Evolutionary conservation across 768 basidiomycete genomes (phyloP).

Genomic region (Rhizopogon vesiculosus): DNA sequence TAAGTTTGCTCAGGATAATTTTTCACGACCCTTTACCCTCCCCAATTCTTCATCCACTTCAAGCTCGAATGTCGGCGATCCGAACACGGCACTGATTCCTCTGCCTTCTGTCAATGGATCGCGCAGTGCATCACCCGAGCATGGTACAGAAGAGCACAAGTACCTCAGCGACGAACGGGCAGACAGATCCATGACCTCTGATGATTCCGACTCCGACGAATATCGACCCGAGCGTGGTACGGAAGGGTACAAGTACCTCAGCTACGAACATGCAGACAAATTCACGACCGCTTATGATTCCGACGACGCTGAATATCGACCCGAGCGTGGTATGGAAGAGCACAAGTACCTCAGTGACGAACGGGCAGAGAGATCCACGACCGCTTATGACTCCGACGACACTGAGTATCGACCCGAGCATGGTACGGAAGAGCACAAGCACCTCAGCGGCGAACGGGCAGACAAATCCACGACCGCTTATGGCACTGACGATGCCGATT

Average conservation of each 20-base stretch:
- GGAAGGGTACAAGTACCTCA: constrained; percentile 3
- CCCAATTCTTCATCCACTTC: constrained; percentile 14
- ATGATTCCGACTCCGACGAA: no score
- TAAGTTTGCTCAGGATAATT: constrained; percentile 3
- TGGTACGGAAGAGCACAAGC: neutral
- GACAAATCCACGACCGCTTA: neutral
- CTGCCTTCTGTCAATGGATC: neutral
- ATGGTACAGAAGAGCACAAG: neutral
- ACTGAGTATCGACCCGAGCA: neutral
- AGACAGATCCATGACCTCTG: neutral
- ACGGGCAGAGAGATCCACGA: neutral
- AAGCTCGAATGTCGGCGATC: constrained; percentile 10
- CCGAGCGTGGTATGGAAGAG: constrained; percentile 1
- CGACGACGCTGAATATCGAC: neutral
- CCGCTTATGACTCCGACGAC: no score
- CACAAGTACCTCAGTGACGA: constrained; percentile 1
- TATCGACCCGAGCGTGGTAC: neutral
- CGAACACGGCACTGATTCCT: neutral
- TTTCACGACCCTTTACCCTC: constrained; percentile 9
- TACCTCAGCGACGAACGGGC: constrained; percentile 1
- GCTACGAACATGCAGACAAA: neutral
- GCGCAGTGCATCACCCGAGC: neutral
- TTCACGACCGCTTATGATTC: neutral
- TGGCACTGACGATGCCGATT: no score
- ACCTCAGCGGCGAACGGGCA: constrained; percentile 1